Evolutionary conservation across 1,139 yeast genomes (phyloP), one percentile per base, ranked within the genome.

Genomic region (Yarrowia galli): DNA sequence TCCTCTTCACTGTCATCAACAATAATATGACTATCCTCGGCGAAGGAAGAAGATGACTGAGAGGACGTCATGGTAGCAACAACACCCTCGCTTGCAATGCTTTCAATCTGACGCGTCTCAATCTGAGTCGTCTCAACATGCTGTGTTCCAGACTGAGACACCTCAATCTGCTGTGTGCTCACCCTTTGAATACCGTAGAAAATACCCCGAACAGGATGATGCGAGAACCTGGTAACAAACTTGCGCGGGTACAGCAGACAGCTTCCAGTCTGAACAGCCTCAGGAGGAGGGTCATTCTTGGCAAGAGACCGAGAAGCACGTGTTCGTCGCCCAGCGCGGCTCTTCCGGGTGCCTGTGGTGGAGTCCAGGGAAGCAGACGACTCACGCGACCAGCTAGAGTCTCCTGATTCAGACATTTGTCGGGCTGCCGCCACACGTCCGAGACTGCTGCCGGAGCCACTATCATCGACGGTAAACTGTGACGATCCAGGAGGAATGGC

Each of bases 121-220:
- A 23, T 36, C 53, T 46, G 35, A 16, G 51, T 46, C 51, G 23
- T 23, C 35, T 23, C 32, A 23, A 46, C 8, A 12, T 46, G 51
- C 4, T 18, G 32, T 12, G 23, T 3, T 12, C 10, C 46, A 15
- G 2, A 8, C 20, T 38, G 43, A 38, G 20, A n/a, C 15, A 12
- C 9, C 2, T 12, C 48, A 13, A 18, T 12, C 48, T 20, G 48
- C 9, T 13, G 48, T 3, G 15, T 6, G 2, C 25, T 43, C 25
- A 43, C 48, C n/a, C 23, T 45, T n/a, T 45, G 12, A 22, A 45
- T 20, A 6, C 51, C 51, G 51, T 46, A 46, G n/a, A 25, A 46
- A 5, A 46, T 35, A 13, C 51, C 51, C 4, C 32, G 18, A 15
- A 46, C 9, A 9, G 51, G 32, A 23, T 46, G 32, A 16, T 46